Conservation (phyloP, 2,329 filamentous ascomycete species). For the Hymenoscyphus fraxineus region DNA sequence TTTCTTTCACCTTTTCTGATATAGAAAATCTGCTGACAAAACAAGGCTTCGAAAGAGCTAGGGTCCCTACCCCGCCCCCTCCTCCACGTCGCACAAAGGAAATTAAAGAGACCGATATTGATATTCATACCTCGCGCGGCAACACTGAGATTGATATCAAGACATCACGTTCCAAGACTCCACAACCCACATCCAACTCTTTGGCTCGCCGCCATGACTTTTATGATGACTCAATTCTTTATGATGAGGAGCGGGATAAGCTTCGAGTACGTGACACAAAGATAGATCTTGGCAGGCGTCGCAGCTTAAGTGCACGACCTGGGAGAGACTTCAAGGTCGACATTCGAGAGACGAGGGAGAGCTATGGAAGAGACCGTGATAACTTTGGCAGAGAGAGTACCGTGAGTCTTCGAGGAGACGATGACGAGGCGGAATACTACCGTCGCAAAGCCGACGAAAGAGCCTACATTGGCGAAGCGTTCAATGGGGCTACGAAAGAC, state of each 20-base stretch:
- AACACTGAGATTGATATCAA: slow-evolving; percentile 56
- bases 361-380: background rate
- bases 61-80: slow-evolving; percentile 27
- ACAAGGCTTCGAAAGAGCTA: slow-evolving; percentile 32
- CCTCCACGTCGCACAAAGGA: slow-evolving; percentile 29
- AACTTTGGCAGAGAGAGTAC: background rate
- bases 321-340: slow-evolving; percentile 23
- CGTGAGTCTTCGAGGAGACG: slow-evolving; percentile 22
- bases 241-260: slow-evolving; percentile 43
- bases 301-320: slow-evolving; percentile 30
- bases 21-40: slow-evolving; percentile 15
- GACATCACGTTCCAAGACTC: slow-evolving; percentile 23
- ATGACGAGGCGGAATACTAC: slow-evolving; percentile 58
- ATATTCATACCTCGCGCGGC: slow-evolving; percentile 52
- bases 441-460: slow-evolving; percentile 66
- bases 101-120: slow-evolving; percentile 53
- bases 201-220: slow-evolving; percentile 39
- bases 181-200: slow-evolving; percentile 18
- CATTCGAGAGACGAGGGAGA: slow-evolving; percentile 17
- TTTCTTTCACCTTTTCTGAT: slow-evolving; percentile 28
- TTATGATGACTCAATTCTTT: slow-evolving; percentile 64
- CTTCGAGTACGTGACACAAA: slow-evolving; percentile 37
- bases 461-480: slow-evolving; percentile 68
- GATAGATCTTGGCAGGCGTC: slow-evolving; percentile 25
- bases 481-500: slow-evolving; percentile 67